Conservation (phyloP, 208 protist species). For the Herpetomonas samuelpessoai region DNA sequence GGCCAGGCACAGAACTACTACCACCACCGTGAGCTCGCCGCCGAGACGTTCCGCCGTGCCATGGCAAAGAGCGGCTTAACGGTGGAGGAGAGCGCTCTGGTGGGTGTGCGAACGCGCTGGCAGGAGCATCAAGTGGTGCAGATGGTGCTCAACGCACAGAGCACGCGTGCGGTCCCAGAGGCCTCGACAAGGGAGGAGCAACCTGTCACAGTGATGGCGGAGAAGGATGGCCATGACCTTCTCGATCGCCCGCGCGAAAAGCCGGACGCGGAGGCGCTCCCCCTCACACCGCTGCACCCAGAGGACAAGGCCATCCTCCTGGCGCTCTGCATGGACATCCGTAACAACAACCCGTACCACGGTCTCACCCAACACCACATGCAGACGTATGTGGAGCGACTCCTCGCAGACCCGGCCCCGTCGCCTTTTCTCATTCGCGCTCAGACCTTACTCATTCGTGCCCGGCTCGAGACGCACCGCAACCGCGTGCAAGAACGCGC, state of each 20-base stretch:
- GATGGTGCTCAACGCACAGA: slow-evolving; percentile 73
- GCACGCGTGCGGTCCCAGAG: slow-evolving; percentile 26
- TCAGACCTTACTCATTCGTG: slow-evolving; percentile 71
- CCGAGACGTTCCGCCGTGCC: slow-evolving; percentile 59
- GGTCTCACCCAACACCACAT: slow-evolving; percentile 89
- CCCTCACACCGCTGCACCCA: slow-evolving; percentile 62
- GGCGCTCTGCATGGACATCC: slow-evolving; percentile 81
- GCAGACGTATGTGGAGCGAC: slow-evolving; percentile 85
- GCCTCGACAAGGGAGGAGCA: slow-evolving; percentile 30
- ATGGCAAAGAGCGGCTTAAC: slow-evolving; percentile 53
- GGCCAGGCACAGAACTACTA: slow-evolving; percentile 87
- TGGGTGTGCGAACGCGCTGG: slow-evolving; percentile 91
- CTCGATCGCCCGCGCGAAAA: slow-evolving; percentile 71
- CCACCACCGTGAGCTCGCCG: slow-evolving; percentile 77
- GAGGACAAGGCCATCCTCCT: slow-evolving; percentile 88
- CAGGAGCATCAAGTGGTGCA: slow-evolving; percentile 87
- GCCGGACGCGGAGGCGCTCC: slow-evolving; percentile 27
- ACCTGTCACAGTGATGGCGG: slow-evolving; percentile 52
- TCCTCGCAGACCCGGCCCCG: slow-evolving; percentile 68
- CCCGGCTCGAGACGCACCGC: slow-evolving; percentile 69
- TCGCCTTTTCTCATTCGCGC: slow-evolving; percentile 75
- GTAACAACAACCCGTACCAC: slow-evolving; percentile 86
- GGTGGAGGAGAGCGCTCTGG: slow-evolving; percentile 72
- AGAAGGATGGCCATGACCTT: slow-evolving; percentile 83
- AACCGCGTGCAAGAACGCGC: slow-evolving; percentile 82